Evolutionary conservation across 257 asterid species (phyloP).

Genomic region (Coffea canephora): DNA sequence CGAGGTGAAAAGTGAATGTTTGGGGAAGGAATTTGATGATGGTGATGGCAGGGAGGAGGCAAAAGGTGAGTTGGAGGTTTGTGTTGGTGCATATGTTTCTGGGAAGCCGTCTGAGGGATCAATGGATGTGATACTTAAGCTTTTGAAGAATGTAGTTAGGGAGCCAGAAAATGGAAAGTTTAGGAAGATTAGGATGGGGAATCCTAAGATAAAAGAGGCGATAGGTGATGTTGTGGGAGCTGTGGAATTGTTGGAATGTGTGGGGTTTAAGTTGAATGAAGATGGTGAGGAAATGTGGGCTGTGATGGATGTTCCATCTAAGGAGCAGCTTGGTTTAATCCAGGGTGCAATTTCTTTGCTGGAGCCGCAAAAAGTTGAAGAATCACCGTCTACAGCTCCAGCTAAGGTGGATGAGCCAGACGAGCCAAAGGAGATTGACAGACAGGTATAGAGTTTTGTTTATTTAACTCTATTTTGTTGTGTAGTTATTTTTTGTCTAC

Average conservation of each 20-base stretch:
- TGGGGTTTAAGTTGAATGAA: constrained; percentile 74
- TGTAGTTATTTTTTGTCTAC: neutral
- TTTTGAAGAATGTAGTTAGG: constrained; percentile 61
- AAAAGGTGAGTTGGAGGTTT: constrained; percentile 45
- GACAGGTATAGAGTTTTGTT: constrained; percentile 56
- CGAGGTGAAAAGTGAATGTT: constrained; percentile 19
- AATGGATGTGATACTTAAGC: constrained; percentile 56
- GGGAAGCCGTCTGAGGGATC: constrained; percentile 68
- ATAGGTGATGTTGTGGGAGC: constrained; percentile 76
- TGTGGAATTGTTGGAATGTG: constrained; percentile 73
- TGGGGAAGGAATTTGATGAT: constrained; percentile 22
- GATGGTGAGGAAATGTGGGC: constrained; percentile 87
- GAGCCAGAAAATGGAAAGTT: constrained; percentile 84
- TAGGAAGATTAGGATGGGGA: constrained; percentile 85
- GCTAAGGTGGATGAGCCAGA: constrained; percentile 44
- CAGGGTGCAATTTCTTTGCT: constrained; percentile 46
- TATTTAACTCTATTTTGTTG: neutral
- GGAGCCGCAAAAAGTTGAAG: constrained; percentile 56
- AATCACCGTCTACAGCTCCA: constrained; percentile 31
- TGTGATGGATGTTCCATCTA: constrained; percentile 64
- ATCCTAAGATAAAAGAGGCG: constrained; percentile 89
- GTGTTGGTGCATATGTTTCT: constrained; percentile 58
- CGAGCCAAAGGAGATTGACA: constrained; percentile 61
- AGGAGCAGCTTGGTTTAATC: constrained; percentile 44
- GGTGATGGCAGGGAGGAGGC: constrained; percentile 13